phyloP scores from a whole-genome alignment of 2,329 filamentous ascomycete species.

The Alternaria sp. region DNA sequence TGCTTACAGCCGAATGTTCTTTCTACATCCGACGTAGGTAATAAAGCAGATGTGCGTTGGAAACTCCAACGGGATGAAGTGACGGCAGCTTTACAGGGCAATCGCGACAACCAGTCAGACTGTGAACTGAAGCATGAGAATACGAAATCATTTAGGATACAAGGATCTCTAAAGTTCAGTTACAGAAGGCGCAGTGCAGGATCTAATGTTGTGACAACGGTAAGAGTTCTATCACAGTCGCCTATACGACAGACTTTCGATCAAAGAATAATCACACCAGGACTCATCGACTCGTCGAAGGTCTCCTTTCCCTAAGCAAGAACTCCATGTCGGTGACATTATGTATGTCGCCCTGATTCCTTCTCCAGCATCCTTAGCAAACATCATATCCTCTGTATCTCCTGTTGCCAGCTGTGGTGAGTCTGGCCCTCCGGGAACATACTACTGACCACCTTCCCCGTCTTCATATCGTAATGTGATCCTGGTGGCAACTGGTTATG shows the following conservation, averaged over 20 bases:
- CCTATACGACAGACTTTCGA: not conserved
- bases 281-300: not conserved
- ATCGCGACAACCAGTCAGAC: not conserved
- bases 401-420: slow-evolving; percentile 5
- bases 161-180: not conserved
- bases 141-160: not conserved
- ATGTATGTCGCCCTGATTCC: not conserved
- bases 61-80: not conserved
- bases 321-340: not conserved
- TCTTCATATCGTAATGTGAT: slow-evolving; percentile 20
- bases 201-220: not conserved
- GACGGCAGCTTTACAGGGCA: not conserved
- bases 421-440: slow-evolving; percentile 22
- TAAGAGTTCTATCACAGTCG: not conserved
- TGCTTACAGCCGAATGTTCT: not conserved
- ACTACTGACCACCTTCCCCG: slow-evolving; percentile 16
- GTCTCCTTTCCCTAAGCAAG: not conserved
- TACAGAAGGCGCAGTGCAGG: not conserved
- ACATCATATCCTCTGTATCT: slow-evolving; percentile 10
- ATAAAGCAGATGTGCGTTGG: not conserved
- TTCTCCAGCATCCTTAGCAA: not conserved
- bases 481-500: slow-evolving; percentile 17
- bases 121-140: not conserved
- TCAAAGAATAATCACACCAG: not conserved
- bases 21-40: not conserved